Percentiles rank a stretch among this genome's conserved stretches.
Evolutionary conservation across 2,329 filamentous ascomycete species (phyloP).

Genomic region (Colletotrichum australisinense): DNA sequence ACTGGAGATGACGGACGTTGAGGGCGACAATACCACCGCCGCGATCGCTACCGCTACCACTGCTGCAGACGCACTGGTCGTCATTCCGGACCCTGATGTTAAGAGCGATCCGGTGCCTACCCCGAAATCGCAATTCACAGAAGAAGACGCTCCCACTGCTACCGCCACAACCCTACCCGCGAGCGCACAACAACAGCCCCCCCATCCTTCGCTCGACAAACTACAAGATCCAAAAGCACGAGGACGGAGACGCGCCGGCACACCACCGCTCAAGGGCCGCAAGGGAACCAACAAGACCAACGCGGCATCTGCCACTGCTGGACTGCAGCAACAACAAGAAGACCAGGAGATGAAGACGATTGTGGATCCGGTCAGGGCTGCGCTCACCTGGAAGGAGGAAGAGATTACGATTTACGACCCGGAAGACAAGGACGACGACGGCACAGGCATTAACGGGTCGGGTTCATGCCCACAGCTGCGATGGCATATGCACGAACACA

Average conservation of each 20-base stretch:
- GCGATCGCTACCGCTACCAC: neutral
- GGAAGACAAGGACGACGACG: constrained; percentile 74
- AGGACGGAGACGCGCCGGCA: constrained; percentile 47
- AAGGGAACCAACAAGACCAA: constrained; percentile 11
- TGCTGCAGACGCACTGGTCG: constrained; percentile 15
- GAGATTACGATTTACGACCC: constrained; percentile 76
- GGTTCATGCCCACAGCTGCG: constrained; percentile 73
- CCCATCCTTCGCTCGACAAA: constrained; percentile 53
- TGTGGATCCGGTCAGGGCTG: constrained; percentile 66
- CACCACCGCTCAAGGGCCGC: constrained; percentile 47
- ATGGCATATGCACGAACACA: constrained; percentile 67
- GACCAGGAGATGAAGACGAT: constrained; percentile 47
- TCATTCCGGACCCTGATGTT: constrained; percentile 32
- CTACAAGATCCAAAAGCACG: constrained; percentile 53
- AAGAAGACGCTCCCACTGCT: neutral
- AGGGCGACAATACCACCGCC: neutral
- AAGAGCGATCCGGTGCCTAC: constrained; percentile 18
- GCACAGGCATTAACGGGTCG: constrained; percentile 74
- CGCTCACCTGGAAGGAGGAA: constrained; percentile 75
- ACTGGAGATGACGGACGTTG: constrained; percentile 44
- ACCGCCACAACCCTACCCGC: constrained; percentile 23
- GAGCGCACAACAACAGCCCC: constrained; percentile 41
- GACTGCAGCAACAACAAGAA: constrained; percentile 37
- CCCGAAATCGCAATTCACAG: neutral
- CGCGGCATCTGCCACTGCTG: too few species aligned